phyloP scores from a whole-genome alignment of 2,329 filamentous ascomycete genomes.

The Pseudogymnoascus pannorum region DNA sequence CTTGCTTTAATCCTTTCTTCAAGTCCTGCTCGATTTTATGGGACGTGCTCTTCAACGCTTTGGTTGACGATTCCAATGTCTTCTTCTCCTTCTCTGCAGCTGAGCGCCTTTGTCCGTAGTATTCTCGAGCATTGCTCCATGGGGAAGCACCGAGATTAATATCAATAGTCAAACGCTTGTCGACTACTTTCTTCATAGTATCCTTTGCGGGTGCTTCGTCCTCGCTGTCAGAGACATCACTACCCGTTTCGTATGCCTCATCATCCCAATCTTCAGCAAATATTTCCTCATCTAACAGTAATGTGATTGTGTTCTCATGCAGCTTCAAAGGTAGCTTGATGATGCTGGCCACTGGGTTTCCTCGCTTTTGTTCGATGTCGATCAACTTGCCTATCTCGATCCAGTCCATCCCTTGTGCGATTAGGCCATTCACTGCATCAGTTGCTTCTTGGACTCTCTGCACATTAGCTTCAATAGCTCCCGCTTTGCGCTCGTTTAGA shows the following conservation, averaged over 20 bases:
- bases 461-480: slow-evolving; percentile 82
- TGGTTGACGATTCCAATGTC: slow-evolving; percentile 71
- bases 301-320: slow-evolving; percentile 78
- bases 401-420: slow-evolving; percentile 96
- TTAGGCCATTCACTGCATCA: slow-evolving; percentile 84
- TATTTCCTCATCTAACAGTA: slow-evolving; percentile 63
- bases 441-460: slow-evolving; percentile 89
- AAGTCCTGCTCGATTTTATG: slow-evolving; percentile 81
- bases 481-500: slow-evolving; percentile 79
- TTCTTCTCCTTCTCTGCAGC: slow-evolving; percentile 84
- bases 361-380: slow-evolving; percentile 72
- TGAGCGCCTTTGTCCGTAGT: slow-evolving; percentile 80
- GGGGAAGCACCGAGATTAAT: slow-evolving; percentile 76
- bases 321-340: slow-evolving; percentile 85
- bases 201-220: slow-evolving; percentile 37
- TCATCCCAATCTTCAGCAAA: slow-evolving; percentile 49
- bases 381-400: slow-evolving; percentile 82
- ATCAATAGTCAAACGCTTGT: slow-evolving; percentile 63
- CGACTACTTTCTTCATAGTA: slow-evolving; percentile 36
- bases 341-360: slow-evolving; percentile 78
- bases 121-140: slow-evolving; percentile 84
- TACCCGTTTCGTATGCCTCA: slow-evolving; percentile 56
- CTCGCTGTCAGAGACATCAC: slow-evolving; percentile 53
- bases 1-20: slow-evolving; percentile 81
- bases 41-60: slow-evolving; percentile 82